Evolutionary conservation across 345 rosid species (phyloP).

Genomic region (Linum trigynum): DNA sequence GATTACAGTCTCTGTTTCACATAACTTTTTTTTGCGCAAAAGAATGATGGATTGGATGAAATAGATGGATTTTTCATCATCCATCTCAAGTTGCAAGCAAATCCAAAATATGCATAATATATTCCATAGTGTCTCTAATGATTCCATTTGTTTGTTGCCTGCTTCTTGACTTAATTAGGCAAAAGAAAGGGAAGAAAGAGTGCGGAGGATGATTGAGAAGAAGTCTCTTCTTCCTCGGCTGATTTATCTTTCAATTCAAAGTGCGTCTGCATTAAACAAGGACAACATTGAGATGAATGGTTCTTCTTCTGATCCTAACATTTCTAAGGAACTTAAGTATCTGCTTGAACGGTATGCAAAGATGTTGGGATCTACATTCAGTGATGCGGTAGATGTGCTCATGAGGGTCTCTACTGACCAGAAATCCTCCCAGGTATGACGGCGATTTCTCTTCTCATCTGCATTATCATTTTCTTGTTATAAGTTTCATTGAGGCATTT

Average conservation of each 20-base stretch:
- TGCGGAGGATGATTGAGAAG: constrained; percentile 42
- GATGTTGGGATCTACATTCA: constrained; percentile 61
- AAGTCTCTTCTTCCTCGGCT: constrained; percentile 80
- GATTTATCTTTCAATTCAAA: constrained; percentile 73
- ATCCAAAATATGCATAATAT: background rate
- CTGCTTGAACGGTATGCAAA: constrained; percentile 70
- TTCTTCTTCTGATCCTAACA: constrained; percentile 38
- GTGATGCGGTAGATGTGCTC: constrained; percentile 48
- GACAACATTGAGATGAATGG: constrained; percentile 54
- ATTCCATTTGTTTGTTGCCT: constrained; percentile 8
- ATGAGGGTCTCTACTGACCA: constrained; percentile 49
- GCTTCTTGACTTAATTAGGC: constrained; percentile 31
- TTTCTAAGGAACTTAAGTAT: constrained; percentile 47
- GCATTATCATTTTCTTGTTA: background rate
- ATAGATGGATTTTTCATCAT: background rate
- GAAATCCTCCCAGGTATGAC: constrained; percentile 49
- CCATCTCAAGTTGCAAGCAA: background rate
- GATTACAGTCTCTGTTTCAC: no score
- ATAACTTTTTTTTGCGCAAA: background rate
- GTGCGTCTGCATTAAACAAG: constrained; percentile 47
- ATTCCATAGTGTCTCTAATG: constrained; percentile 1
- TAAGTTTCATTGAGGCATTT: background rate
- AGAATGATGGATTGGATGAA: background rate
- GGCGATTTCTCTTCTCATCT: background rate
- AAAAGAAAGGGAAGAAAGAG: constrained; percentile 56